Base-by-base conservation (phyloP, 2,329 filamentous ascomycete species). In the Cercospora zeina region DNA sequence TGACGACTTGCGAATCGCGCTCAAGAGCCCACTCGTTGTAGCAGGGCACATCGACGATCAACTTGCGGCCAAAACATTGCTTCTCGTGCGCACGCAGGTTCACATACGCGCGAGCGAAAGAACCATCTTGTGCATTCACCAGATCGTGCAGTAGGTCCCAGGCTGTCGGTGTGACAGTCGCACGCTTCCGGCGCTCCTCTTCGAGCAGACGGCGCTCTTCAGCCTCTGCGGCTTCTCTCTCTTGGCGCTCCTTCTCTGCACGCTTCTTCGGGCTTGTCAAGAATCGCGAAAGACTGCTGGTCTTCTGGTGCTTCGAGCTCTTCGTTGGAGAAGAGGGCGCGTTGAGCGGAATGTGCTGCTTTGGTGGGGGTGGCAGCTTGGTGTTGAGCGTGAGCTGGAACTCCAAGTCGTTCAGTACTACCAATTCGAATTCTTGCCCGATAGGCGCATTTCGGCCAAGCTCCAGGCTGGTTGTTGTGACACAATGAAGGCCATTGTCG, bases 11-110 rank as follows among this genome's bases (percentile, higher is more conserved):
- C 9, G 85, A 64, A 61, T 78, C 86, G 69, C 95, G 90, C 74
- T 99, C 95, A 2, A 90, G 87, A 0, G 95, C 95, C 95, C 95
- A 99, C 79, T 99, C 95, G 72, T 99, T 99, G 84, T 97, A 99
- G 77, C 92, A 96, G 16, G 91, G 90, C 60, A 97, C 87, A 70
- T 97, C 93, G 14, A 93, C 91, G 65, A 87, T 88, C 71, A 93
- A 89, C 8, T 91, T 92, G 16, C 95, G 88, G 36, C 95, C 95
- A 71, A 90, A 99, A 72, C 93, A 95, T 65, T 88, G 84, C 58
- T 86, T 82, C 77, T 99, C 95, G 73, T 97, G 92, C 74, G 96
- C 93, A 75, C 93, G 95, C 56, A 99, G 83, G 71, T 91, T 93
- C 16, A 99, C 89, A 70, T 99, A 99, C 3, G 95, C 89, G 59